Base-by-base conservation (phyloP, 2,329 filamentous ascomycete genomes). In the Ascochyta rabiei region DNA sequence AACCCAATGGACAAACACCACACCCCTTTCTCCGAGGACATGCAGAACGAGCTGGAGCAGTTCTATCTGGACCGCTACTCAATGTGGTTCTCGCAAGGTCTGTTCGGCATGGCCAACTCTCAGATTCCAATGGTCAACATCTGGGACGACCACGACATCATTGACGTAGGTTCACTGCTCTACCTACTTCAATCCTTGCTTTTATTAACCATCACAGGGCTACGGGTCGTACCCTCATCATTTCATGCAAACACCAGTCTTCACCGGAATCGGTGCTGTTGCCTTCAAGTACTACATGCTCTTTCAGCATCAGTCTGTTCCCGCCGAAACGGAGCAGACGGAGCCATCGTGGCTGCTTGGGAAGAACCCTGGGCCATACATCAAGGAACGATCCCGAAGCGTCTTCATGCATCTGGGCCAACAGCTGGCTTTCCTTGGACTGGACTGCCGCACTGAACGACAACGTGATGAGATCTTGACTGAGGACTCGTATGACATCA, bases 81-180 rank as follows among this genome's bases (percentile, higher is more conserved):
- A 56, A 89, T 88, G 83, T 99, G 95, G 93, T 99, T 98, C 75
- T 97, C 93, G 0, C 93, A 96, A 68, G 95, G 96, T 0, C 79
- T 98, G 5, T 99, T 97, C 69, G 86, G 89, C n/a, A 84, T 99
- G 70, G 95, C 93, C 5, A 93, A 89, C 65, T 89, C 90, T 2
- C 93, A 98, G 72, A 98, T 99, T 40, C 93, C 95, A 8, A 98
- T 97, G 93, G 86, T 99, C 67, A 99, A 99, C 73, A 93, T 99
- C 74, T 97, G 90, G 81, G 93, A 98, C 74, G 95, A 98, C 66
- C 95, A 98, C 71, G 81, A 82, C 58, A 82, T 82, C 50, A 81
- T 82, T 26, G 80, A 82, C 56, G 74, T 76, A 64, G 69, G 73
- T 68, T 12, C 28, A 44, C 18, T 34, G 26, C 23, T 10, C 10